These are phyloP conservation scores for Fusarium drepaniforme DNA, from an alignment of 2,329 filamentous ascomycete genomes.

Conservation along the genomic window DNA sequence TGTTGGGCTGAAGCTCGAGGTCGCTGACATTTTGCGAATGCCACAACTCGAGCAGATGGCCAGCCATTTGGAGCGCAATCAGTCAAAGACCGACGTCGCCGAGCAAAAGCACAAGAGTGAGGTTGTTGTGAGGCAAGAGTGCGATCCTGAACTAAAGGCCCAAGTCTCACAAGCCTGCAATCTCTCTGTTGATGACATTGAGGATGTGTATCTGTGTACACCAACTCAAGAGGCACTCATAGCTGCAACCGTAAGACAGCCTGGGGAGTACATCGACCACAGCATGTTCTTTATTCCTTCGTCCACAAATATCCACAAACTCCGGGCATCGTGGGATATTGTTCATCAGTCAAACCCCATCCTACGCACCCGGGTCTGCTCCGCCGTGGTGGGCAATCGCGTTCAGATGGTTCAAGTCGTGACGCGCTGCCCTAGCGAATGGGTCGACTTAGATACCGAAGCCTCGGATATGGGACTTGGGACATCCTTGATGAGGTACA, in stretches of 20 bases:
- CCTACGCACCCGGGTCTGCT: neutral
- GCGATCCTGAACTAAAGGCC: neutral
- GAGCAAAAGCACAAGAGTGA: neutral
- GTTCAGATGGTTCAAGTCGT: neutral
- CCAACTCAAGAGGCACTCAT: neutral
- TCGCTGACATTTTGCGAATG: neutral
- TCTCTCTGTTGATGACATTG: neutral
- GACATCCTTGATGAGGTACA: neutral
- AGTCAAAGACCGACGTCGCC: neutral
- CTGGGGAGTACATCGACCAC: neutral
- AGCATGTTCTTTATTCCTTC: neutral
- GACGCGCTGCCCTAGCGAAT: neutral
- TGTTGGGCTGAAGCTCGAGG: neutral
- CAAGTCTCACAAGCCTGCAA: neutral
- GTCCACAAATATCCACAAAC: neutral
- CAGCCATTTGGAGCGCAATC: neutral
- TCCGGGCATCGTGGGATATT: neutral
- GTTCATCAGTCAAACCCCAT: neutral
- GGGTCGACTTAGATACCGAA: neutral
- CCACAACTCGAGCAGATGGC: neutral
- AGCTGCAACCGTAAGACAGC: neutral
- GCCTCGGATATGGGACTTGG: neutral
- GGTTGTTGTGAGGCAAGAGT: neutral
- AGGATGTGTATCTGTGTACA: neutral
- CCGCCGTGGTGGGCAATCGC: neutral